These are phyloP conservation scores for Syzygium aqueum DNA, from an alignment of 345 rosid genomes.

Conservation along the genomic window DNA sequence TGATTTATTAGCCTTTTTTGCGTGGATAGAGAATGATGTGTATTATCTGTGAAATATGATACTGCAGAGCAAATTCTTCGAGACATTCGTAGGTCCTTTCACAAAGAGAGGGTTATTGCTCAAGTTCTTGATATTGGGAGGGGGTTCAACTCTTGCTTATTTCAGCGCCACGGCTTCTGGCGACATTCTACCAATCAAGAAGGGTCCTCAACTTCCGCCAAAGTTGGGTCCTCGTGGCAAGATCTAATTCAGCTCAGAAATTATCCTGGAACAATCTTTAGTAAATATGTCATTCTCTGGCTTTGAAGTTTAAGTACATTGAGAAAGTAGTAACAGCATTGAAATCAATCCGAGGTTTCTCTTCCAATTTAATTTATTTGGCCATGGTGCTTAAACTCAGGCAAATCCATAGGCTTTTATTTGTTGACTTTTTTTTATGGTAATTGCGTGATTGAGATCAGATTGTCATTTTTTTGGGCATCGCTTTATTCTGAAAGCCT, in stretches of 20 bases:
- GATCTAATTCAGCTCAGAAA: slow-evolving; percentile 28
- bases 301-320: neutral
- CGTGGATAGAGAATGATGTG: neutral
- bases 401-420: neutral
- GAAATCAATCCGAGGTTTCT: neutral
- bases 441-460: neutral
- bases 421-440: neutral
- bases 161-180: slow-evolving; percentile 58
- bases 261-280: neutral
- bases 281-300: slow-evolving; percentile 11
- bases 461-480: neutral
- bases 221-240: slow-evolving; percentile 92
- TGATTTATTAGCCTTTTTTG: neutral
- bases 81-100: slow-evolving; percentile 87
- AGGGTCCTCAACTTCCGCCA: slow-evolving; percentile 90
- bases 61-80: slow-evolving; percentile 94
- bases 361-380: neutral
- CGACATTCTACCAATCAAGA: slow-evolving; percentile 78
- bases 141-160: slow-evolving; percentile 68
- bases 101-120: slow-evolving; percentile 92
- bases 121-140: slow-evolving; percentile 85
- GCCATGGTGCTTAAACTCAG: neutral
- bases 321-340: neutral
- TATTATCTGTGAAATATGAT: neutral
- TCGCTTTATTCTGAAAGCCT: neutral